Base-by-base conservation (phyloP, 345 rosid species). In the Pistacia vera region DNA sequence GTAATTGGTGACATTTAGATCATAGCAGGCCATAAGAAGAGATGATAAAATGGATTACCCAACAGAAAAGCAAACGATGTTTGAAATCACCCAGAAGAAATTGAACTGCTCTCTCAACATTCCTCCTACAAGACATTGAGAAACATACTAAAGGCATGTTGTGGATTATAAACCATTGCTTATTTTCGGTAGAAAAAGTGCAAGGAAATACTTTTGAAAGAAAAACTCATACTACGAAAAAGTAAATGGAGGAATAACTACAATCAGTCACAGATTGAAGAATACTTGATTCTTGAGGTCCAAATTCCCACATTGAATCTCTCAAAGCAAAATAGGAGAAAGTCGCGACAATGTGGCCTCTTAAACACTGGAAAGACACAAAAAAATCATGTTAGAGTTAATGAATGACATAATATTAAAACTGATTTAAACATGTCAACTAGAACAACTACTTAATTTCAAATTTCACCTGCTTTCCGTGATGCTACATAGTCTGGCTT, bases 281-380 rank as follows among this genome's bases (percentile, higher is more conserved):
- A 79, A 68, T 90, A 93, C 98, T 77, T 71, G 57, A 70, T 70
- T 82, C 97, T 90, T 44, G 98, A 96, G 22, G 99, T 92, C 97
- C 99, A 96, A 80, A 96, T 77, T 73, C 86, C 98, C 56, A 93
- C 95, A 74, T 86, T 82, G 82, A 93, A 93, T 73, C 83, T 93
- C 82, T 88, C 84, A 82, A 93, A 90, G 93, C 95, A 96, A 76
- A 93, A 91, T 56, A 80, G 78, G 7, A 96, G 81, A 76, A 96
- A 96, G 68, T 83, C 88, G 67, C 76, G 75, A 79, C 84, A 83
- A 75, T 86, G 89, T 13, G 97, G 99, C 83, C 98, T 88, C 83
- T 61, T 88, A 82, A 87, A 96, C 75, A 91, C 98, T 96, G 88
- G 48, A 72, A 41, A 41, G 6, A 41, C 0, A 41, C 8, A 41